phyloP scores from a whole-genome alignment of 2,329 filamentous ascomycete species.

The Fonsecaea monophora region DNA sequence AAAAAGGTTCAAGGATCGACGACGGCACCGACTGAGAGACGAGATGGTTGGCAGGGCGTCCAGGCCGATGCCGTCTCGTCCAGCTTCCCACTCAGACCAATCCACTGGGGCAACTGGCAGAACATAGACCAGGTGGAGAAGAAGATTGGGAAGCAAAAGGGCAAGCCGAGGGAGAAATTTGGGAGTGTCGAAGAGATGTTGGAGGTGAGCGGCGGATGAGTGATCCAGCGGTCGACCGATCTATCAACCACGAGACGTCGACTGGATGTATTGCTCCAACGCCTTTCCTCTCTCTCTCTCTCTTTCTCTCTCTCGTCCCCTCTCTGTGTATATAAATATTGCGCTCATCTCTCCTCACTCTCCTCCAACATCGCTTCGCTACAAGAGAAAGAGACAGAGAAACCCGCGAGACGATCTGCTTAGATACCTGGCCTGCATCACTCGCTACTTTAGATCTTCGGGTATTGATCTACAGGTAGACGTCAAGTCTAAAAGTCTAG shows the following conservation, averaged over 20 bases:
- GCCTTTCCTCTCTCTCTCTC: too few species aligned
- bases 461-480: too few species aligned
- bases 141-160: slow-evolving; percentile 66
- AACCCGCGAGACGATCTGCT: too few species aligned
- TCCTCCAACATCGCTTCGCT: too few species aligned
- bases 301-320: too few species aligned
- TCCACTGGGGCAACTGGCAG: slow-evolving; percentile 86
- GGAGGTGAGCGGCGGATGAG: slow-evolving; percentile 12
- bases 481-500: too few species aligned
- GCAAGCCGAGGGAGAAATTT: slow-evolving; percentile 80
- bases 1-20: slow-evolving; percentile 26
- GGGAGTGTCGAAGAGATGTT: slow-evolving; percentile 65
- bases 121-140: slow-evolving; percentile 82
- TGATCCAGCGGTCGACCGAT: neutral
- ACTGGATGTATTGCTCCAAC: neutral
- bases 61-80: slow-evolving; percentile 63
- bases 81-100: slow-evolving; percentile 61
- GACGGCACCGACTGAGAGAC: slow-evolving; percentile 2
- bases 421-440: too few species aligned
- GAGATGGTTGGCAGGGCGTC: slow-evolving; percentile 78
- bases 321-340: too few species aligned
- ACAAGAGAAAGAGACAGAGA: too few species aligned
- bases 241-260: neutral
- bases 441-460: too few species aligned
- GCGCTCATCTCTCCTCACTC: too few species aligned